Percentiles rank a stretch among this genome's conserved stretches.
These are phyloP conservation scores for Nicotiana tabacum DNA, from an alignment of 257 asterid genomes.

Conservation along the genomic window DNA sequence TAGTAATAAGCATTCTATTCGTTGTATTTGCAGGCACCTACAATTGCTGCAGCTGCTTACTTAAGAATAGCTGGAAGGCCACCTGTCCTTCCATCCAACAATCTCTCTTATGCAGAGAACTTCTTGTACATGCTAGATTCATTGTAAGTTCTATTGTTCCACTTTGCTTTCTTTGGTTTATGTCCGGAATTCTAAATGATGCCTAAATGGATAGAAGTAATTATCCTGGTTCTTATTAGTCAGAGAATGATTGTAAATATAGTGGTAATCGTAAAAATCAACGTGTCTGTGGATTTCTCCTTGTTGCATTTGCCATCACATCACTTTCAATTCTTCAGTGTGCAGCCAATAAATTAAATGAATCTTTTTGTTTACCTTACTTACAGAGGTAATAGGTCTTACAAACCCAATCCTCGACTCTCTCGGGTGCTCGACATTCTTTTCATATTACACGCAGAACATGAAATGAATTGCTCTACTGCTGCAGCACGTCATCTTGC, in stretches of 20 bases:
- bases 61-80: slow-evolving; percentile 99
- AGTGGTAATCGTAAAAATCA: background rate
- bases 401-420: slow-evolving; percentile 91
- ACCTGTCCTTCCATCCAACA: slow-evolving; percentile 94
- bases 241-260: background rate
- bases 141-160: slow-evolving; percentile 50
- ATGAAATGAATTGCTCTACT: slow-evolving; percentile 99
- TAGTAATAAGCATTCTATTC: background rate
- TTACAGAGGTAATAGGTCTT: slow-evolving; percentile 89
- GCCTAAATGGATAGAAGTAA: background rate
- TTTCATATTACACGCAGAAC: slow-evolving; percentile 94
- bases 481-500: slow-evolving; percentile 99
- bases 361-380: slow-evolving; percentile 13
- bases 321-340: background rate
- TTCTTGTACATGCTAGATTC: slow-evolving; percentile 99
- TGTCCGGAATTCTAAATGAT: background rate
- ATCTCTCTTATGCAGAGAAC: slow-evolving; percentile 90
- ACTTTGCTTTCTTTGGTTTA: background rate
- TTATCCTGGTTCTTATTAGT: background rate
- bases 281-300: background rate
- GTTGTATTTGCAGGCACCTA: slow-evolving; percentile 70
- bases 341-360: background rate
- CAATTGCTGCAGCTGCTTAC: slow-evolving; percentile 99
- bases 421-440: slow-evolving; percentile 96
- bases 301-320: background rate